Conservation (phyloP, 1,284 basidiomycete genomes). For the Tausonia pullulans region DNA sequence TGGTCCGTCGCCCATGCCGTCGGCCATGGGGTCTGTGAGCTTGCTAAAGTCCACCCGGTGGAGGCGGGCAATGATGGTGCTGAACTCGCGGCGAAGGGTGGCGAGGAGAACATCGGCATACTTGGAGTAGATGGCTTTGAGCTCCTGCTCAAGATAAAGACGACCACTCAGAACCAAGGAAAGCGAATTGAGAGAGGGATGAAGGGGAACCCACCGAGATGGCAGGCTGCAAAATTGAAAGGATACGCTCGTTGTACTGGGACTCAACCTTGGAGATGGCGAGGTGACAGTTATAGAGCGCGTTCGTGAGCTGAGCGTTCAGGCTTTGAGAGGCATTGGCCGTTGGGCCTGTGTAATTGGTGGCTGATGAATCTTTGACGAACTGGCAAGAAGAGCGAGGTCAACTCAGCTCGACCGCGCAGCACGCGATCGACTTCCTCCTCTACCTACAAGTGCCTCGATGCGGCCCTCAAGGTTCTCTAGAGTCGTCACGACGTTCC, state of each 20-base stretch:
- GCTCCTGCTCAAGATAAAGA: slow-evolving; percentile 38
- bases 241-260: slow-evolving; percentile 57
- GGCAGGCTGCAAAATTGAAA: slow-evolving; percentile 48
- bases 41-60: slow-evolving; percentile 73
- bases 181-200: neutral
- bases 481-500: slow-evolving; percentile 53
- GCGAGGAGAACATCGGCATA: slow-evolving; percentile 58
- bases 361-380: slow-evolving; percentile 62
- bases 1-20: slow-evolving; percentile 46
- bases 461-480: slow-evolving; percentile 51
- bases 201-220: slow-evolving; percentile 44
- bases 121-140: slow-evolving; percentile 48
- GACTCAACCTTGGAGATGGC: slow-evolving; percentile 56
- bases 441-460: slow-evolving; percentile 52
- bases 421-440: neutral
- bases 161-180: neutral
- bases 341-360: slow-evolving; percentile 58
- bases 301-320: slow-evolving; percentile 66
- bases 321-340: slow-evolving; percentile 63
- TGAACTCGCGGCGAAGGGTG: slow-evolving; percentile 66
- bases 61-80: slow-evolving; percentile 62
- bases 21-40: slow-evolving; percentile 44
- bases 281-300: slow-evolving; percentile 62
- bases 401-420: neutral
- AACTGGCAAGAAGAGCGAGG: slow-evolving; percentile 39